Base-by-base conservation (phyloP, 176 grass and related monocot species). In the Cocos nucifera region DNA sequence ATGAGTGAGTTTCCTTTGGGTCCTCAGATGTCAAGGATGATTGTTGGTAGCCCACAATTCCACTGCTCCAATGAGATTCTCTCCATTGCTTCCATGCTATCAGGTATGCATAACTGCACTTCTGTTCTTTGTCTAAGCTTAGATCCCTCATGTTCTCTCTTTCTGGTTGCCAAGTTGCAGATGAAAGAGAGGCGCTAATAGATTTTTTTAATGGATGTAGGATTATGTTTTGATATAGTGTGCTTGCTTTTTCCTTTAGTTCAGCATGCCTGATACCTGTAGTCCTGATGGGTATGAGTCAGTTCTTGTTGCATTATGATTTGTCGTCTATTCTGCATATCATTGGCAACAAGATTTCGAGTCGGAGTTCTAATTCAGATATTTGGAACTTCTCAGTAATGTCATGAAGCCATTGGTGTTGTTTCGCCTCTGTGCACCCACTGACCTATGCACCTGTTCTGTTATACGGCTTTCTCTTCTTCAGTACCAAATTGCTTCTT, bases 41-140 rank as follows among this genome's bases (percentile, higher is more conserved):
- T 71, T 18, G 20, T 53, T 61, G 14, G 24, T 51, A 71, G 69
- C 29, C 57, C 69, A 30, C 49, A 51, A 30, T 71, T 71, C 52
- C 18, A 23, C 17, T 71, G 69, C 24, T 71, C 57, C 3, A 30
- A 61, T 52, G 57, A 71, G 69, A 71, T 71, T 52, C 57, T 71
- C 28, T 71, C 69, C 8, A 61, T 71, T 61, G 69, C 69, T 53
- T 57, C 69, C n/a, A 71, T 71, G 69, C 28, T 71, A 22, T 71
- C 69, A 61, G 69, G 69, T 71, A 50, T 49, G 29, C 10, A 39
- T n/a, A 56, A 3, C 17, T 28, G 8, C 9, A 29, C 5, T 54
- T 27, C 15, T 6, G 15, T 16, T 29, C 22, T 19, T 26, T 25
- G 0, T 49, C 54, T 53, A 2, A 18, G n/a, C n/a, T 19, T 12